These are phyloP conservation scores for Massariosphaeria phaeospora DNA, from an alignment of 495 filamentous ascomycete species.

Conservation along the genomic window DNA sequence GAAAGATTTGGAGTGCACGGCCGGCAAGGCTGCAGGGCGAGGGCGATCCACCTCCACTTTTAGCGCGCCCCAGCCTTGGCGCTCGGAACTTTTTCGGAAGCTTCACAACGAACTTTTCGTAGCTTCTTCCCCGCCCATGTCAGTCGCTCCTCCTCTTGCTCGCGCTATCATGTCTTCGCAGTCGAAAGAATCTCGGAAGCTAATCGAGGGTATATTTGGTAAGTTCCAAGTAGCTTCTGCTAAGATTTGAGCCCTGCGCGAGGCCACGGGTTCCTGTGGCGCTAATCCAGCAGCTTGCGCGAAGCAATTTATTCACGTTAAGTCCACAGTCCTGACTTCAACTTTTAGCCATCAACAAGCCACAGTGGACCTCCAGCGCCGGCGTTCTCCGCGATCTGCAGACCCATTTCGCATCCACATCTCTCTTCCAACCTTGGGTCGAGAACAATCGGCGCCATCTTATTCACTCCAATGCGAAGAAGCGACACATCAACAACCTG, in stretches of 20 bases:
- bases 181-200: slow-evolving; percentile 18
- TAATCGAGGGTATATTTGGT: slow-evolving; percentile 32
- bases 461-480: slow-evolving; percentile 47
- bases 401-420: slow-evolving; percentile 72
- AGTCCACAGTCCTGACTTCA: background rate
- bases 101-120: background rate
- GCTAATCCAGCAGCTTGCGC: too few relatives aligned
- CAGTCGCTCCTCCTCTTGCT: background rate
- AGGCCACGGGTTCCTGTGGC: too few relatives aligned
- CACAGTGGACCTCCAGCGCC: slow-evolving; percentile 73
- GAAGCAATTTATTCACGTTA: too few relatives aligned
- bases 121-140: slow-evolving; percentile 9
- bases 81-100: background rate
- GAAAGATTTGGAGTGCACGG: slow-evolving; percentile 3
- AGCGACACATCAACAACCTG: slow-evolving; percentile 48
- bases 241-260: too few relatives aligned
- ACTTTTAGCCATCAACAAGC: slow-evolving; percentile 81
- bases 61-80: slow-evolving; percentile 9
- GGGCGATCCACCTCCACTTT: background rate
- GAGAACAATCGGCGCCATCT: slow-evolving; percentile 54
- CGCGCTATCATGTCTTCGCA: slow-evolving; percentile 26
- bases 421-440: slow-evolving; percentile 69
- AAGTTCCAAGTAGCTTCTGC: background rate
- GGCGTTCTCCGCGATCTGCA: slow-evolving; percentile 83
- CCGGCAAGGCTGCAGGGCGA: background rate